phyloP scores from a whole-genome alignment of 2,329 filamentous ascomycete genomes.

The Pseudogymnoascus sp. region DNA sequence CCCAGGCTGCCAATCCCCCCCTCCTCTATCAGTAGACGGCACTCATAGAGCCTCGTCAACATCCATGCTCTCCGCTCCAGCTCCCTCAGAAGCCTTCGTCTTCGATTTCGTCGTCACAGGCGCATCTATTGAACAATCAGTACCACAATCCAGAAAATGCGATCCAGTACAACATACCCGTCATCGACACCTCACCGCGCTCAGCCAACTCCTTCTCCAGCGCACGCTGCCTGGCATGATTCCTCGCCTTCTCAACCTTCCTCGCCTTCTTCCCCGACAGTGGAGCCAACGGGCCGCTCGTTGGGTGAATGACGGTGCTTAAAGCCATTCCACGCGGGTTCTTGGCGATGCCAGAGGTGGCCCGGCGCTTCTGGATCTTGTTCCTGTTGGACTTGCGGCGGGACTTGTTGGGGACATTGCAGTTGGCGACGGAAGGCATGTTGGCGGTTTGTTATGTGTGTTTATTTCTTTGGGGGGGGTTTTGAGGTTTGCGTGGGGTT shows the following conservation, averaged over 20 bases:
- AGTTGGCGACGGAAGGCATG: conserved; percentile 30
- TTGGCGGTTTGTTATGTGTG: conserved; percentile 10
- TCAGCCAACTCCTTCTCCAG: conserved; percentile 27
- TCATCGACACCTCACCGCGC: conserved; percentile 29
- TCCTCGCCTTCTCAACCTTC: conserved; percentile 27
- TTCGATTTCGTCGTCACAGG: conserved; percentile 6
- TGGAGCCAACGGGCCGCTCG: conserved; percentile 26
- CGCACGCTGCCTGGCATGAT: conserved; percentile 26
- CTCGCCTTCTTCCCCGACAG: conserved; percentile 29
- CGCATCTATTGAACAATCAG: not conserved
- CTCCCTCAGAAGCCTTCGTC: not conserved
- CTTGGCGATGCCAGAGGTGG: conserved; percentile 24
- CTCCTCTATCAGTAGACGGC: not conserved
- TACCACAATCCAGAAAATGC: not conserved
- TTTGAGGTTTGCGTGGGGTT: not conserved
- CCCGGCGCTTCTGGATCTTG: conserved; percentile 27
- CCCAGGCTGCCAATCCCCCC: not conserved
- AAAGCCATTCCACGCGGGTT: conserved; percentile 25
- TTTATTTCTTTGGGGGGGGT: not conserved
- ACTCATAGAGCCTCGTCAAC: not conserved
- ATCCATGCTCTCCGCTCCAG: not conserved
- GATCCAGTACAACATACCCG: conserved; percentile 19
- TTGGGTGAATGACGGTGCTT: conserved; percentile 26
- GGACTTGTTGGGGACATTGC: conserved; percentile 29
- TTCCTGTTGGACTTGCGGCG: conserved; percentile 24